Base-by-base conservation (phyloP, 1,139 yeast genomes). In the Tardiomyces depauwii region DNA sequence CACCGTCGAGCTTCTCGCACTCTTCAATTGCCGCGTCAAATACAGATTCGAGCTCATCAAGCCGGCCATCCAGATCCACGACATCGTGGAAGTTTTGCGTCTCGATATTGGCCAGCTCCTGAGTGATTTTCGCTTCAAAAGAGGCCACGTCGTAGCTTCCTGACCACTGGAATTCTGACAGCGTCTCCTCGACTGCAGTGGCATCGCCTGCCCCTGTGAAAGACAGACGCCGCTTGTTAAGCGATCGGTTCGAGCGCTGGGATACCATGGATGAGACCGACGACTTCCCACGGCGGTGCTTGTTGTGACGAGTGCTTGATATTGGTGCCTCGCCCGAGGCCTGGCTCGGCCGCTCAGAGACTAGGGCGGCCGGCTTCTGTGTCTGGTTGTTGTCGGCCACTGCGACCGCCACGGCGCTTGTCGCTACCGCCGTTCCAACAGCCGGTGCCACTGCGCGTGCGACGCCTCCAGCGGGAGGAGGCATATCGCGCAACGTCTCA, bases 131-230 rank as follows among this genome's bases (percentile, higher is more conserved):
- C 43, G 68, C 70, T 39, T 82, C 71, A 32, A 88, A 61, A 0
- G 72, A 66, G 19, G 70, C 73, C 5, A 82, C 72, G 53, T 78
- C 82, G 57, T 84, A 93, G 16, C 73, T 66, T 1, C 80, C 71
- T 27, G 75, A 75, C 93, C 95, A 87, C 38, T 77, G 77, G 25
- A 86, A 73, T 50, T 82, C 91, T 32, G 82, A 85, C 51, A 87
- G 71, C 16, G 86, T 64, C 49, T 85, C 89, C 47, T 77, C 82
- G n/a, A 79, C 59, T 6, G 64, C 60, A 9, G 54, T 41, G 18
- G 25, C 25, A n/a, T 41, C 38, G 13, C 18, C 38, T 14, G n/a
- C 27, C 18, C n/a, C 43, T 3, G 19, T 14, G 5, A 16, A 36
- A 5, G 18, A 16, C n/a, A 28, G 39, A 16, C 19, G 25, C 16